phyloP scores from a whole-genome alignment of 169 alveolate species.

The Plasmodium coatneyi region DNA sequence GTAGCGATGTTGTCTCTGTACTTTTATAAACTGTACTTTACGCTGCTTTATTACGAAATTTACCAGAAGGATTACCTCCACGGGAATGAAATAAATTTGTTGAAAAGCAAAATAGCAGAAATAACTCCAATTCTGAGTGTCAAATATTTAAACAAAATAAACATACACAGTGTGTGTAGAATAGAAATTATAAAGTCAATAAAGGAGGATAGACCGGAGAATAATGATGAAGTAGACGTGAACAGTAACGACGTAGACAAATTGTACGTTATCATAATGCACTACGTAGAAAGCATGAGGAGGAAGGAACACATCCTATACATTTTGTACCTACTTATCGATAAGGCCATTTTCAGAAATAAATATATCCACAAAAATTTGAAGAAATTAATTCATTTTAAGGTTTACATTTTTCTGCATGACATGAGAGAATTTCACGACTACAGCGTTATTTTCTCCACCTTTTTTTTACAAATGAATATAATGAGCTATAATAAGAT shows the following conservation, averaged over 20 bases:
- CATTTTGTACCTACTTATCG: slow-evolving; percentile 33
- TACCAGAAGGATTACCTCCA: background rate
- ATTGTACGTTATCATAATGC: slow-evolving; percentile 11
- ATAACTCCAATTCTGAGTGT: slow-evolving; percentile 36
- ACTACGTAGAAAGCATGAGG: slow-evolving; percentile 48
- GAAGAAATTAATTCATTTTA: slow-evolving; percentile 44
- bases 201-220: background rate
- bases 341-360: slow-evolving; percentile 33
- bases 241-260: slow-evolving; percentile 1
- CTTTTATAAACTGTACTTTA: slow-evolving; percentile 38
- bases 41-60: slow-evolving; percentile 5
- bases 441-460: slow-evolving; percentile 15
- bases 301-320: slow-evolving; percentile 36
- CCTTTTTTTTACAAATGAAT: slow-evolving; percentile 31
- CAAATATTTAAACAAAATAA: slow-evolving; percentile 20
- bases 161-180: slow-evolving; percentile 29
- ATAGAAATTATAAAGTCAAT: background rate
- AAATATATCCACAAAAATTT: slow-evolving; percentile 34
- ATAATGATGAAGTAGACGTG: background rate
- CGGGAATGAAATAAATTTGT: background rate
- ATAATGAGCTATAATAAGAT: slow-evolving; percentile 68
- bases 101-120: slow-evolving; percentile 8
- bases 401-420: slow-evolving; percentile 3
- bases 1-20: slow-evolving; percentile 10
- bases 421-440: slow-evolving; percentile 28